phyloP scores from a whole-genome alignment of 805 yeast species.

The Alloascoidea hylecoeti region DNA sequence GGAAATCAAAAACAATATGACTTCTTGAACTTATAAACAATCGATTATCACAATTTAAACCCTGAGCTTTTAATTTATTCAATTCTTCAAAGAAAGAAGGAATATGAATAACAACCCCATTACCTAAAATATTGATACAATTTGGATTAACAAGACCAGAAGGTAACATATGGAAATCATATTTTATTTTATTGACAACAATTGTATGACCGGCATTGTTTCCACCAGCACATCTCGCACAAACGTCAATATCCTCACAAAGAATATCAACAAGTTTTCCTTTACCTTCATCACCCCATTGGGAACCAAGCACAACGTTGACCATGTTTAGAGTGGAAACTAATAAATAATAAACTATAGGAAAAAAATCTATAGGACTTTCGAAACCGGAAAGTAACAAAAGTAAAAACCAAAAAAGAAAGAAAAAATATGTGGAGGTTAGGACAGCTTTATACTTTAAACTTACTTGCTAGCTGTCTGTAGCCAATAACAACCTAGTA shows the following conservation, averaged over 20 bases:
- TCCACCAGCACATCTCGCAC: conserved; percentile 96
- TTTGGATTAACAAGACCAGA: conserved; percentile 94
- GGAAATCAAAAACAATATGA: conserved; percentile 94
- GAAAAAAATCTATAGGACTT: not conserved
- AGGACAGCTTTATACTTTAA: too few relatives aligned
- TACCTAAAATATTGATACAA: conserved; percentile 82
- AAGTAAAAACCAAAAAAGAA: not conserved
- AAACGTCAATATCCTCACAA: conserved; percentile 90
- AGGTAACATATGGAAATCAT: conserved; percentile 98
- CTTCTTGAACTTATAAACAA: conserved; percentile 87
- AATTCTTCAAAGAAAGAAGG: conserved; percentile 89
- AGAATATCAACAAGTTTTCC: conserved; percentile 93
- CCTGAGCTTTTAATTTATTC: conserved; percentile 68
- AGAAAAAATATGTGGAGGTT: not conserved
- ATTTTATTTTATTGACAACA: conserved; percentile 76
- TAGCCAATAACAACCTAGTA: too few relatives aligned
- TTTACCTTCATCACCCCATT: conserved; percentile 99
- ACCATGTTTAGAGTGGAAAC: conserved; percentile 44
- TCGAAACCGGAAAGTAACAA: not conserved
- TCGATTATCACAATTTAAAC: conserved; percentile 54
- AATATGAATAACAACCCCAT: conserved; percentile 92
- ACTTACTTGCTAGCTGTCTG: too few relatives aligned
- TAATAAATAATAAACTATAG: not conserved
- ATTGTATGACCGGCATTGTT: conserved; percentile 99
- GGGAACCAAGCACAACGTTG: conserved; percentile 93